A percentile compares a stretch with the other conserved stretches of the same genome.
phyloP scores from a whole-genome alignment of 495 filamentous ascomycete species.

The Aspergillus indologenus region DNA sequence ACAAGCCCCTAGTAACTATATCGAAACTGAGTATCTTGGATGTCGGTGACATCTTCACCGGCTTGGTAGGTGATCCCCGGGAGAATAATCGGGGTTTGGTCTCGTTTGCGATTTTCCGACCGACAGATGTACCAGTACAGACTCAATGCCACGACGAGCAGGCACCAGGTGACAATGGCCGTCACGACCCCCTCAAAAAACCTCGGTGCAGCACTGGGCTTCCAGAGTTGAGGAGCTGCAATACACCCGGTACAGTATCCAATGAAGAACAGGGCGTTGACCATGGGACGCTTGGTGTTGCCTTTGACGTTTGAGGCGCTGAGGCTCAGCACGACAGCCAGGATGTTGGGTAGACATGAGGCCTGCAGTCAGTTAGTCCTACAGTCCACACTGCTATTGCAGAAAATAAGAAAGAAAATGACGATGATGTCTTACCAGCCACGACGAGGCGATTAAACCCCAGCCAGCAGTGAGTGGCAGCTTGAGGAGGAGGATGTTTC shows the following conservation, averaged over 20 bases:
- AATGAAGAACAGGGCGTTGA: conserved; percentile 40
- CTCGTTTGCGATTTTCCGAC: conserved; percentile 21
- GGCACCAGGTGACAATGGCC: conserved; percentile 30
- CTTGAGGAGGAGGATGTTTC: conserved; percentile 29
- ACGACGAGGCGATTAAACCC: conserved; percentile 33
- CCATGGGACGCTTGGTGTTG: conserved; percentile 58
- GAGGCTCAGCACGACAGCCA: conserved; percentile 52
- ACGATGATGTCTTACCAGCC: conserved; percentile 40
- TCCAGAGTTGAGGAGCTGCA: conserved; percentile 32
- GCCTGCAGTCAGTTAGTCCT: conserved; percentile 12
- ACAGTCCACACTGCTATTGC: too few species aligned
- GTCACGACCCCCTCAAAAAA: conserved; percentile 28
- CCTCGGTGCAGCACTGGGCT: conserved; percentile 16
- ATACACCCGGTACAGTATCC: conserved; percentile 38
- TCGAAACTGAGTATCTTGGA: not conserved
- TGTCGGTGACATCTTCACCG: not conserved
- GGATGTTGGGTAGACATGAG: conserved; percentile 40
- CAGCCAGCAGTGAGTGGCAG: conserved; percentile 27
- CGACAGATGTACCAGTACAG: conserved; percentile 26
- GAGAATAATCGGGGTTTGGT: not conserved
- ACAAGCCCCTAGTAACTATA: not conserved
- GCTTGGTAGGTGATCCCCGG: not conserved
- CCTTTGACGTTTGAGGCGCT: conserved; percentile 57
- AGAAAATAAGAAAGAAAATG: too few species aligned
- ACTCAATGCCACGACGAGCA: conserved; percentile 21